A percentile compares a stretch with the other conserved stretches of the same genome.
phyloP scores from a whole-genome alignment of 2,329 filamentous ascomycete genomes.

The Penicillium nordicum region DNA sequence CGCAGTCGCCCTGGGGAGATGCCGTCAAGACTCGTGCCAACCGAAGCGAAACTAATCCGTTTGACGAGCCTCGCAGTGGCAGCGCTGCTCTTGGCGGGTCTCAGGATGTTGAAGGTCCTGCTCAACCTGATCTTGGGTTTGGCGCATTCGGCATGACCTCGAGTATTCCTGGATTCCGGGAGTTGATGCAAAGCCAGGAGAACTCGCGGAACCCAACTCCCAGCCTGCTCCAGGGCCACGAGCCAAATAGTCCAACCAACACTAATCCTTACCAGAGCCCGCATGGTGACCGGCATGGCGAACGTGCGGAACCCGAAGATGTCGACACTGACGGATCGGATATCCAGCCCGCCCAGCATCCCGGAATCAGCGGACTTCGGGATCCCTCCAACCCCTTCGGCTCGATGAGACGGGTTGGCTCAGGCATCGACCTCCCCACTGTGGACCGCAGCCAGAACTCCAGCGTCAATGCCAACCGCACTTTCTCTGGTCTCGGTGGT shows the following conservation, averaged over 20 bases:
- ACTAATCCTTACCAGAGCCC: constrained; percentile 97
- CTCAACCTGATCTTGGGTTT: constrained; percentile 51
- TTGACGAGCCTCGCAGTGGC: constrained; percentile 53
- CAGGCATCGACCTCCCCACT: constrained; percentile 55
- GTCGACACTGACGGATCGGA: constrained; percentile 56
- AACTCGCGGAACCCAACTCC: constrained; percentile 57
- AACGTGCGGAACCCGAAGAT: constrained; percentile 56
- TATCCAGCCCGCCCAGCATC: constrained; percentile 50
- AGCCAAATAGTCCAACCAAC: constrained; percentile 83
- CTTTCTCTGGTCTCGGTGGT: constrained; percentile 59
- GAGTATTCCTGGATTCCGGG: constrained; percentile 55
- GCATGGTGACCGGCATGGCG: constrained; percentile 59
- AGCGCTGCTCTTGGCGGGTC: constrained; percentile 70
- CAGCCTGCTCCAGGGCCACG: constrained; percentile 51
- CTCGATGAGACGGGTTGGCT: constrained; percentile 52
- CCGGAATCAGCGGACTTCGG: constrained; percentile 52
- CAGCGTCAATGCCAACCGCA: constrained; percentile 71
- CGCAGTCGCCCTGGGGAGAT: constrained; percentile 52
- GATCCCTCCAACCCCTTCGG: constrained; percentile 55
- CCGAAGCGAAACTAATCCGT: constrained; percentile 51
- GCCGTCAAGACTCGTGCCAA: constrained; percentile 45
- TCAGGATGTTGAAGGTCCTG: constrained; percentile 57
- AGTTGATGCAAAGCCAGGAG: constrained; percentile 56
- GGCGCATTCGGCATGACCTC: constrained; percentile 60
- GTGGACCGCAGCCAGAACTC: constrained; percentile 93